phyloP scores from a whole-genome alignment of 768 basidiomycete genomes.

The Dioszegia crocea region DNA sequence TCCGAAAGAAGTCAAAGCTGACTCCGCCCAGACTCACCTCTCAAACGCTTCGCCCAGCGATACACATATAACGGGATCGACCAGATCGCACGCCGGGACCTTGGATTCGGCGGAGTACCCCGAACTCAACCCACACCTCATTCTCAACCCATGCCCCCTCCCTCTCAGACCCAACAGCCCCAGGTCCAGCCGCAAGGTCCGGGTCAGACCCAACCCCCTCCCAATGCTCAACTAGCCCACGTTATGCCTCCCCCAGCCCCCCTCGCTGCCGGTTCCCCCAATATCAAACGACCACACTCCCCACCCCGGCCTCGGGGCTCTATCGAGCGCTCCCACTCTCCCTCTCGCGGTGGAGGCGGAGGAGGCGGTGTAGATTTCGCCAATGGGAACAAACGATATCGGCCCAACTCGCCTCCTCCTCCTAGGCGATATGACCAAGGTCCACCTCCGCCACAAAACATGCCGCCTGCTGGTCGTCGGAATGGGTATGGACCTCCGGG shows the following conservation, averaged over 20 bases:
- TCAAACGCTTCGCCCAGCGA: slow-evolving; percentile 79
- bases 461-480: background rate
- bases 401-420: slow-evolving; percentile 13
- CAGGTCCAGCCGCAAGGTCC: slow-evolving; percentile 9
- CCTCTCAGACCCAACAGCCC: slow-evolving; percentile 5
- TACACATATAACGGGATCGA: slow-evolving; percentile 79
- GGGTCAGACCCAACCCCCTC: slow-evolving; percentile 39
- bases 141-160: background rate
- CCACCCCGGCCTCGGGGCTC: slow-evolving; percentile 13
- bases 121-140: slow-evolving; percentile 16
- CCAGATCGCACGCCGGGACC: slow-evolving; percentile 80
- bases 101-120: slow-evolving; percentile 64
- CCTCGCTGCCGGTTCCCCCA: slow-evolving; percentile 1
- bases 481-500: background rate
- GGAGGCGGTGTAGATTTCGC: background rate
- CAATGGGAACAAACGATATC: slow-evolving; percentile 22
- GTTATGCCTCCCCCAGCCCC: background rate
- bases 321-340: slow-evolving; percentile 17
- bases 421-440: slow-evolving; percentile 16
- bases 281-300: slow-evolving; percentile 16
- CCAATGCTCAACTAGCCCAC: slow-evolving; percentile 5
- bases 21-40: slow-evolving; percentile 67
- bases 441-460: background rate
- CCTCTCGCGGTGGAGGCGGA: slow-evolving; percentile 6
- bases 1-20: background rate